Evolutionary conservation across 805 yeast genomes (phyloP).

Genomic region (Zygotorulaspora chibaensis): DNA sequence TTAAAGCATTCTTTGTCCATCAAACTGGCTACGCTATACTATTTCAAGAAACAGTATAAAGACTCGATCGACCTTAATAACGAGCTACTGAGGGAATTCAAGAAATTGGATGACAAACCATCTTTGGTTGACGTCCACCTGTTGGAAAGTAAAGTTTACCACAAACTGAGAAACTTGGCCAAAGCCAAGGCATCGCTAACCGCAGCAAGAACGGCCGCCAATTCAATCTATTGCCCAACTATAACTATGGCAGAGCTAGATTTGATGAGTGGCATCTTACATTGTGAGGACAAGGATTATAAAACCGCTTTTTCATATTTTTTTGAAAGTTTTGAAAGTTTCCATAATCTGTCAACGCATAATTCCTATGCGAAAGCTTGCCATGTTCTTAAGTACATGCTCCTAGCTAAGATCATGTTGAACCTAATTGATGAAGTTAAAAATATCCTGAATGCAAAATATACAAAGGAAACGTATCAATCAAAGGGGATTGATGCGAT

Average conservation of each 20-base stretch:
- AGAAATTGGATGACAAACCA: constrained; percentile 91
- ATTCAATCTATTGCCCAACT: constrained; percentile 93
- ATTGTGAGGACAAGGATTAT: constrained; percentile 95
- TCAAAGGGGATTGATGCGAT: constrained; percentile 90
- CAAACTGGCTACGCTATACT: constrained; percentile 72
- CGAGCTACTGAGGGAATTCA: constrained; percentile 74
- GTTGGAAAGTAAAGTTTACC: constrained; percentile 84
- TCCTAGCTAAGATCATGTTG: constrained; percentile 89
- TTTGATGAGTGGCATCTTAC: constrained; percentile 89
- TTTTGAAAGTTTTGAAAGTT: constrained; percentile 92
- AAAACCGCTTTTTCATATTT: constrained; percentile 94
- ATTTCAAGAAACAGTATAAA: constrained; percentile 57
- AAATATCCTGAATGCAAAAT: constrained; percentile 68
- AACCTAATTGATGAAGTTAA: constrained; percentile 83
- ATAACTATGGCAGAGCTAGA: constrained; percentile 90
- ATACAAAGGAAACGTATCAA: constrained; percentile 60
- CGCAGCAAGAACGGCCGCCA: constrained; percentile 96
- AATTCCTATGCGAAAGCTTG: constrained; percentile 64
- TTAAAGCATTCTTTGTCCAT: constrained; percentile 84
- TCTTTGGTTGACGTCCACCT: constrained; percentile 93
- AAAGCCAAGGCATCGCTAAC: constrained; percentile 90
- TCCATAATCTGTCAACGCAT: constrained; percentile 45
- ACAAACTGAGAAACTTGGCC: constrained; percentile 84
- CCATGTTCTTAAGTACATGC: constrained; percentile 84
- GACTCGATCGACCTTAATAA: constrained; percentile 71